These are phyloP conservation scores for Neoconidiobolus thromboides DNA, from an alignment of 371 early-diverging fungal genomes.

Conservation along the genomic window DNA sequence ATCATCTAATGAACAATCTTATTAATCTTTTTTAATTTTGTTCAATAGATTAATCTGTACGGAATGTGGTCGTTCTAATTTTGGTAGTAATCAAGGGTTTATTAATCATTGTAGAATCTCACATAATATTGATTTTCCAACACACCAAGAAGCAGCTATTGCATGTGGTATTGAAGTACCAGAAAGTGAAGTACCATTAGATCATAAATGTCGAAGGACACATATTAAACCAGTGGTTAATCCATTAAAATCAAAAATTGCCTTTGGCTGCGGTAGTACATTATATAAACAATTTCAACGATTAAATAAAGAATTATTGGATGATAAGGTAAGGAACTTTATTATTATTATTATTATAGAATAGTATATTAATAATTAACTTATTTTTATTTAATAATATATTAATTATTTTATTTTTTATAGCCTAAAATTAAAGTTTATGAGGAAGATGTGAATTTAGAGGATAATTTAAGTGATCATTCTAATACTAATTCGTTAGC, in stretches of 20 bases:
- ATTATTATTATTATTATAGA: background rate
- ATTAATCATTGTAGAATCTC: slow-evolving; percentile 49
- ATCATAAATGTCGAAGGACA: background rate
- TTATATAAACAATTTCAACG: background rate
- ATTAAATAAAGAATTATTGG: background rate
- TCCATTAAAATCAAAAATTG: background rate
- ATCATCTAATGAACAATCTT: background rate
- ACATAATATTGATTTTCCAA: slow-evolving; percentile 40
- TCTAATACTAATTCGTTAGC: too few relatives aligned
- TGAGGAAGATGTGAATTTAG: slow-evolving; percentile 45
- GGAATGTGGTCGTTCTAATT: slow-evolving; percentile 24
- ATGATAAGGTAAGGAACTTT: background rate
- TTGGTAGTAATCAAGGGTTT: slow-evolving; percentile 51
- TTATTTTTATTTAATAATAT: background rate
- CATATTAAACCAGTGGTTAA: background rate
- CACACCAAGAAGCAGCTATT: slow-evolving; percentile 37
- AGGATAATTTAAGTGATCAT: too few relatives aligned
- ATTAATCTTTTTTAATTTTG: background rate
- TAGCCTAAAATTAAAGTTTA: slow-evolving; percentile 48
- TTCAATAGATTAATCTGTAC: slow-evolving; percentile 10
- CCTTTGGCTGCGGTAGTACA: background rate
- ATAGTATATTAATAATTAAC: background rate
- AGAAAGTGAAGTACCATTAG: background rate
- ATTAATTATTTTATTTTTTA: background rate
- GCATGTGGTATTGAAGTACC: slow-evolving; percentile 39